phyloP scores from a whole-genome alignment of 2,329 filamentous ascomycete genomes.

The Penicillium sp. region DNA sequence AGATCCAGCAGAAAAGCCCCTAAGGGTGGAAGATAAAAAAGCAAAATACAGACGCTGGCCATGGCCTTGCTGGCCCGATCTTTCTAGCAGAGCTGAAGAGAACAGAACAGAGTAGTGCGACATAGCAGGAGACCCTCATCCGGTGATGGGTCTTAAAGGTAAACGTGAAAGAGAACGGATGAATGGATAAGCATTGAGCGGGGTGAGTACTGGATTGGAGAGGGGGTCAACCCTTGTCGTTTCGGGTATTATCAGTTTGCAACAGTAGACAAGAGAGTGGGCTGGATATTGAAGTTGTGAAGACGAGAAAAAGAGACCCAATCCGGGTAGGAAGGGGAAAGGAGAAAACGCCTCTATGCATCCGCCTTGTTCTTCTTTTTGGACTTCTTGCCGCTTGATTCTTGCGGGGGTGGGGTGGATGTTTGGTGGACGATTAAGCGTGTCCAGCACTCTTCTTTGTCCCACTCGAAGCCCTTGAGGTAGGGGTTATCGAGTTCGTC shows the following conservation, averaged over 20 bases:
- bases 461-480: constrained; percentile 95
- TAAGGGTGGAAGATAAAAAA: background rate
- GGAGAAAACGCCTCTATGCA: constrained; percentile 30
- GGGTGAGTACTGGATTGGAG: constrained; percentile 8
- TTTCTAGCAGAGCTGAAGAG: constrained; percentile 1
- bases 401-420: constrained; percentile 57
- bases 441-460: constrained; percentile 89
- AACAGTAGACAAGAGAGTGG: no score
- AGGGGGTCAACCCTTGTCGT: constrained; percentile 20
- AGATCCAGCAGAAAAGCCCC: background rate
- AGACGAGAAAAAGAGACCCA: background rate
- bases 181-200: background rate
- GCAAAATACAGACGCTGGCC: background rate
- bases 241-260: constrained; percentile 1
- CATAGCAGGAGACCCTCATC: background rate
- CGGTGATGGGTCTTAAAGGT: background rate
- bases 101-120: background rate
- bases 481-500: constrained; percentile 88
- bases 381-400: constrained; percentile 57
- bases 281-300: no score
- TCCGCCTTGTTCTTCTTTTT: constrained; percentile 62
- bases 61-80: background rate
- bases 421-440: constrained; percentile 84
- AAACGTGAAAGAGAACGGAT: background rate
- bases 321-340: constrained; percentile 3